These are phyloP conservation scores for Diversispora epigaea DNA, from an alignment of 192 early-diverging fungal species.

Conservation along the genomic window DNA sequence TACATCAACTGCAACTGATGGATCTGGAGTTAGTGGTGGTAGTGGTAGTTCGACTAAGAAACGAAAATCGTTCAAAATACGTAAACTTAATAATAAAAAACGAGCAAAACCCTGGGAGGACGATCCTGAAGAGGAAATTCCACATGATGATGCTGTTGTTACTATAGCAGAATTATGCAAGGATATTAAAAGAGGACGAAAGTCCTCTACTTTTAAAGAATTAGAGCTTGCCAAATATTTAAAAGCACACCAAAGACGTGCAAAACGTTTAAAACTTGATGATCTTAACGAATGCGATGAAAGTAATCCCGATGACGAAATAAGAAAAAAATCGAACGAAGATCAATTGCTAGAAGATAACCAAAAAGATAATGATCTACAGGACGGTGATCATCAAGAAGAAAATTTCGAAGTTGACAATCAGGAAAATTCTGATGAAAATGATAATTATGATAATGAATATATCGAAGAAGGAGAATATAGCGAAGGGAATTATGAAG, in stretches of 20 bases:
- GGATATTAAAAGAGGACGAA: slow-evolving; percentile 26
- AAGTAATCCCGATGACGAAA: not conserved
- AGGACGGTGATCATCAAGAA: not conserved
- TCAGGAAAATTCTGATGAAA: not conserved
- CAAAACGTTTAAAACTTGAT: not conserved
- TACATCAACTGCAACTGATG: too few species aligned
- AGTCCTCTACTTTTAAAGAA: slow-evolving; percentile 27
- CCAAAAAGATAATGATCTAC: not conserved
- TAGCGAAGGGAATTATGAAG: not conserved
- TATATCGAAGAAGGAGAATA: not conserved
- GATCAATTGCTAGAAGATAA: not conserved
- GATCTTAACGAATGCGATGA: not conserved
- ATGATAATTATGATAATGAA: slow-evolving; percentile 23
- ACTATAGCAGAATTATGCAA: slow-evolving; percentile 32
- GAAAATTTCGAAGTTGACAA: not conserved
- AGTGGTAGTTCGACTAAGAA: not conserved
- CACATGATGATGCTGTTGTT: slow-evolving; percentile 9
- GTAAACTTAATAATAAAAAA: not conserved
- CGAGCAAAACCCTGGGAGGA: slow-evolving; percentile 26
- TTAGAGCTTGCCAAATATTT: slow-evolving; percentile 13
- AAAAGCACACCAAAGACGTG: slow-evolving; percentile 17
- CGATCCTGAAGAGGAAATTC: slow-evolving; percentile 29
- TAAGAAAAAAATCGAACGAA: not conserved
- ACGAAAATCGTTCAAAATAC: not conserved
- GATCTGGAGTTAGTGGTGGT: too few species aligned